phyloP scores from a whole-genome alignment of 192 early-diverging fungal genomes.

The Entophlyctis helioformis region DNA sequence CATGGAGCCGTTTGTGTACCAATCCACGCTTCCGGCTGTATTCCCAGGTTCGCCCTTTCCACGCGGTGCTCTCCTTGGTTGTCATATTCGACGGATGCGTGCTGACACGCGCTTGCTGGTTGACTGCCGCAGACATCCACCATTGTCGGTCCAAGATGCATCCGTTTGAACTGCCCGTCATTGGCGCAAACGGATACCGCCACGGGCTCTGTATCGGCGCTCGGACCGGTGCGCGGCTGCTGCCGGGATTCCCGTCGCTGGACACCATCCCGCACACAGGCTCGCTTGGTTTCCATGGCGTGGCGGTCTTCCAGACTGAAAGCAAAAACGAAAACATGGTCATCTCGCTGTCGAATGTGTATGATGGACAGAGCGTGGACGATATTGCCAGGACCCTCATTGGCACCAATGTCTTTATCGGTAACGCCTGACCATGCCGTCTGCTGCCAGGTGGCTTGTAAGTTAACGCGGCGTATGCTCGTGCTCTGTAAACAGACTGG shows the following conservation, averaged over 20 bases:
- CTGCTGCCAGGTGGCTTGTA: no score
- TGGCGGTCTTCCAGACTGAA: slow-evolving; percentile 76
- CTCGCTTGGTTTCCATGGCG: slow-evolving; percentile 61
- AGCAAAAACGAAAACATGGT: slow-evolving; percentile 67
- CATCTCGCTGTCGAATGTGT: slow-evolving; percentile 42
- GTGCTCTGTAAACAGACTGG: slow-evolving; percentile 46
- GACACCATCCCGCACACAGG: slow-evolving; percentile 63
- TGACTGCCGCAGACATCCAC: slow-evolving; percentile 32
- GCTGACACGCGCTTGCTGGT: slow-evolving; percentile 5
- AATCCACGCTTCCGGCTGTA: slow-evolving; percentile 16
- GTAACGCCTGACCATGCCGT: slow-evolving; percentile 8
- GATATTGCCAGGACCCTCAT: slow-evolving; percentile 40
- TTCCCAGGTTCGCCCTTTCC: slow-evolving; percentile 21
- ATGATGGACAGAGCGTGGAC: slow-evolving; percentile 36
- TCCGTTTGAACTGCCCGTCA: slow-evolving; percentile 46
- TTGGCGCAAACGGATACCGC: slow-evolving; percentile 32
- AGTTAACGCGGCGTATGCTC: no score
- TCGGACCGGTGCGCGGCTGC: slow-evolving; percentile 40
- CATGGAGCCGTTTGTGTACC: slow-evolving; percentile 6
- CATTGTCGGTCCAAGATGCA: slow-evolving; percentile 38
- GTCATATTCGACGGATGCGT: no score
- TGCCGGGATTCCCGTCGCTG: slow-evolving; percentile 84
- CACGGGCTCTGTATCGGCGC: slow-evolving; percentile 56
- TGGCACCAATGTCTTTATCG: slow-evolving; percentile 52
- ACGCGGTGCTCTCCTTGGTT: no score